A percentile compares a stretch with the other conserved stretches of the same genome.
Evolutionary conservation across 768 basidiomycete species (phyloP).

Genomic region (Pisolithus orientalis): DNA sequence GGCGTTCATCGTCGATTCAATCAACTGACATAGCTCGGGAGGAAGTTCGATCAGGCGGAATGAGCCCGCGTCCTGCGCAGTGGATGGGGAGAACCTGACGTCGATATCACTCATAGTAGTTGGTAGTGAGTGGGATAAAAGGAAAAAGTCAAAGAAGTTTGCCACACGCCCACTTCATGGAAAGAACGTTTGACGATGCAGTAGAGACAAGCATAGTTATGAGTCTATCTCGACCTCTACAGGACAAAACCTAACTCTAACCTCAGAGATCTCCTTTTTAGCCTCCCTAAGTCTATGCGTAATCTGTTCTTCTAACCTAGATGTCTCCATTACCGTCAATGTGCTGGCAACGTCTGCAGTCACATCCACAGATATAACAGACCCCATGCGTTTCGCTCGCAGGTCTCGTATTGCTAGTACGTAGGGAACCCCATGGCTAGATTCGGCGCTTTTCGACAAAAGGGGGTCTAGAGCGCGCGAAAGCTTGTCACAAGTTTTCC

Average conservation of each 20-base stretch:
- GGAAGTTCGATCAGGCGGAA: slow-evolving; percentile 73
- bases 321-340: slow-evolving; percentile 53
- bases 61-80: slow-evolving; percentile 42
- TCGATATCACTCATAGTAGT: slow-evolving; percentile 25
- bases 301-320: slow-evolving; percentile 59
- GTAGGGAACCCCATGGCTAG: slow-evolving; percentile 10
- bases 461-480: slow-evolving; percentile 52
- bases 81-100: slow-evolving; percentile 47
- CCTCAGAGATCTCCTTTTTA: slow-evolving; percentile 66
- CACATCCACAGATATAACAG: slow-evolving; percentile 79
- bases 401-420: slow-evolving; percentile 48
- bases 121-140: no score
- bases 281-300: slow-evolving; percentile 44
- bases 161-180: not conserved
- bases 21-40: slow-evolving; percentile 53
- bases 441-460: slow-evolving; percentile 26
- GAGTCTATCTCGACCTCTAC: slow-evolving; percentile 17
- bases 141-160: no score
- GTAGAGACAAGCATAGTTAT: not conserved
- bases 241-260: slow-evolving; percentile 57
- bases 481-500: slow-evolving; percentile 46
- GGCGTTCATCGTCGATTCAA: slow-evolving; percentile 46
- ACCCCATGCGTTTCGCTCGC: slow-evolving; percentile 73
- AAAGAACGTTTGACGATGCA: no score
- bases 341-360: slow-evolving; percentile 59